Evolutionary conservation across 306 rosid genomes (phyloP).

Genomic region (Calophaca sinica): DNA sequence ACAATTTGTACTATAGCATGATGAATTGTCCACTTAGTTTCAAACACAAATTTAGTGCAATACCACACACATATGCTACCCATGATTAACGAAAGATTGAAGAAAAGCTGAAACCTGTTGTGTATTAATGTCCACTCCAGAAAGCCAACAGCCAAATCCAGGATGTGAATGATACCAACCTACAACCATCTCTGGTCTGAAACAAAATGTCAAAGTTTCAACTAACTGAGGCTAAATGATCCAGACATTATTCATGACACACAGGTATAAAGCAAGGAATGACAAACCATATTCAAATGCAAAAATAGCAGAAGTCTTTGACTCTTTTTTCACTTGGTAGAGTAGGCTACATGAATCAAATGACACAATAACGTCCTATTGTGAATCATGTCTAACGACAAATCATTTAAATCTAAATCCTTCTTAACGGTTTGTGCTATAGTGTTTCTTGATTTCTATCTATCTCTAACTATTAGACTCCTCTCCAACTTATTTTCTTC

Average conservation of each 20-base stretch:
- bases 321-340: neutral
- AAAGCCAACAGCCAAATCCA: slow-evolving; percentile 99
- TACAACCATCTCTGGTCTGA: slow-evolving; percentile 98
- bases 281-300: neutral
- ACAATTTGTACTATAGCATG: neutral
- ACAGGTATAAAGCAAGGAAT: slow-evolving; percentile 7
- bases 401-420: neutral
- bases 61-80: slow-evolving; percentile 1
- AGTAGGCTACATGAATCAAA: slow-evolving; percentile 8
- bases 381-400: neutral
- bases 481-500: neutral
- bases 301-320: neutral
- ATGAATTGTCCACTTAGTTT: slow-evolving; percentile 1
- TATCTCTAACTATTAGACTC: neutral
- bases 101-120: slow-evolving; percentile 75
- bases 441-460: neutral
- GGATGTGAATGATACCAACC: slow-evolving; percentile 99
- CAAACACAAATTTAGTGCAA: neutral
- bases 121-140: slow-evolving; percentile 96
- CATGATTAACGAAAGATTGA: neutral
- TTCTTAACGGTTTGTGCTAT: neutral
- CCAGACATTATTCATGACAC: slow-evolving; percentile 5
- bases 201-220: slow-evolving; percentile 35
- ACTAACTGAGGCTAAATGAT: slow-evolving; percentile 13
- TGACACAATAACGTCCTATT: neutral